Evolutionary conservation across 805 yeast species (phyloP), one percentile per base, ranked within the genome.

Genomic region (Candida silvicultrix): DNA sequence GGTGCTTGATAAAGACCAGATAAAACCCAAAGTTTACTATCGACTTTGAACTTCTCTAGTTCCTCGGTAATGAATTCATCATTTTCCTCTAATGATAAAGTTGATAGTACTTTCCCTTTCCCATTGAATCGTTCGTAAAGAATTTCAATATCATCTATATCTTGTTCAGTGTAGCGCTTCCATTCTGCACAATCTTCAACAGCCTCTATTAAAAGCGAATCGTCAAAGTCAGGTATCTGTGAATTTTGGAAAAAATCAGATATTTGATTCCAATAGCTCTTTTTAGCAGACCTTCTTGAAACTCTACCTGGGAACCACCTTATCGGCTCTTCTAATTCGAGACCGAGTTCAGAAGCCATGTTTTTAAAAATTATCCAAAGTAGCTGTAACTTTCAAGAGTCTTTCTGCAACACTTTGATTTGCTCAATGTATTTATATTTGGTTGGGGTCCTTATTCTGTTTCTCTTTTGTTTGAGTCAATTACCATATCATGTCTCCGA

Each of bases 1-100:
- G 54, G 45, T 22, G 45, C 52, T 19, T 54, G 55, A 23, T 47
- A 40, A 10, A 60, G 38, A 10, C 64, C 64, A 14, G 51, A 49
- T 37, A 53, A 19, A 1, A 55, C 53, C 55, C 55, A 53, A 8
- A 57, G 37, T 39, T 59, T 57, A 5, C 38, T 28, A 5, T 15
- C 18, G 4, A 31, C 2, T 20, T 40, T n/a, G 28, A 29, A 28
- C 4, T 20, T n/a, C 2, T 31, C 34, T 1, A 20, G 43, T 9
- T 37, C 45, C 9, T 34, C 16, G 12, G 8, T 21, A 23, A 9
- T n/a, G 9, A 11, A 28, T 12, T 47, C 21, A 10, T 38, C 38
- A 1, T 32, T 41, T 7, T 40, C 35, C 6, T 14, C 36, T 2
- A 18, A 15, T 15, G 34, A 39, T 12, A 28, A 39, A 5, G 41